Conservation (phyloP, 176 grass and related monocot genomes). For the Oryza nivara region DNA sequence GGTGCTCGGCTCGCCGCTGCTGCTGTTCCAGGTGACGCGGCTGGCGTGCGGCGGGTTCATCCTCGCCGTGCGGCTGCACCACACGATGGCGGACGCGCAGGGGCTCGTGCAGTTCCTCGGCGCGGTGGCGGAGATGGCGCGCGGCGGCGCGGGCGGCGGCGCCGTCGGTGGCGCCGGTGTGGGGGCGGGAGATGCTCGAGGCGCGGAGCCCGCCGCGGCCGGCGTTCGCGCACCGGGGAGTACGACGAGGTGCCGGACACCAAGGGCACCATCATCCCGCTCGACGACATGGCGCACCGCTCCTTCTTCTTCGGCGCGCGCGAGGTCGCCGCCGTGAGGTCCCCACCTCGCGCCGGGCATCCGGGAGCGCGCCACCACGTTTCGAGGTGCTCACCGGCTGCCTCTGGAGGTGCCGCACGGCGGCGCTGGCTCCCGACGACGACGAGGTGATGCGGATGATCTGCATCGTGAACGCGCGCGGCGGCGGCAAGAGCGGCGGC, state of each 20-base stretch:
- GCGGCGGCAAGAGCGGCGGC: constrained; percentile 47
- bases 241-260: constrained; percentile 79
- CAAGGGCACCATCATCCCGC: constrained; percentile 70
- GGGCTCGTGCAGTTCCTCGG: constrained; percentile 59
- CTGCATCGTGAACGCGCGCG: constrained; percentile 68
- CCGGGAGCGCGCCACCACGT: constrained; percentile 56
- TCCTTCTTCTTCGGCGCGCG: constrained; percentile 73
- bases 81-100: constrained; percentile 68
- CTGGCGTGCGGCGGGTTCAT: constrained; percentile 74
- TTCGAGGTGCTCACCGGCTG: constrained; percentile 81
- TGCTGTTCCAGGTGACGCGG: constrained; percentile 80
- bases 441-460: constrained; percentile 86
- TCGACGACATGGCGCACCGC: constrained; percentile 72
- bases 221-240: constrained; percentile 62
- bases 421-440: constrained; percentile 55
- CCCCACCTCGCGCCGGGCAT: constrained; percentile 46
- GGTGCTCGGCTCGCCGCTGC: constrained; percentile 59
- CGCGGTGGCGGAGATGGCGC: constrained; percentile 67
- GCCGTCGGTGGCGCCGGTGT: constrained; percentile 58
- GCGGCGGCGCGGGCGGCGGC: constrained; percentile 27
- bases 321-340: constrained; percentile 54
- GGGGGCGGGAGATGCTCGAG: constrained; percentile 57
- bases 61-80: constrained; percentile 51
- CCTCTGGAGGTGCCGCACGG: constrained; percentile 78
- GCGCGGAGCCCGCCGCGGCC: constrained; percentile 55